phyloP scores from a whole-genome alignment of 2,329 filamentous ascomycete genomes.

The Xylariaceae sp. region DNA sequence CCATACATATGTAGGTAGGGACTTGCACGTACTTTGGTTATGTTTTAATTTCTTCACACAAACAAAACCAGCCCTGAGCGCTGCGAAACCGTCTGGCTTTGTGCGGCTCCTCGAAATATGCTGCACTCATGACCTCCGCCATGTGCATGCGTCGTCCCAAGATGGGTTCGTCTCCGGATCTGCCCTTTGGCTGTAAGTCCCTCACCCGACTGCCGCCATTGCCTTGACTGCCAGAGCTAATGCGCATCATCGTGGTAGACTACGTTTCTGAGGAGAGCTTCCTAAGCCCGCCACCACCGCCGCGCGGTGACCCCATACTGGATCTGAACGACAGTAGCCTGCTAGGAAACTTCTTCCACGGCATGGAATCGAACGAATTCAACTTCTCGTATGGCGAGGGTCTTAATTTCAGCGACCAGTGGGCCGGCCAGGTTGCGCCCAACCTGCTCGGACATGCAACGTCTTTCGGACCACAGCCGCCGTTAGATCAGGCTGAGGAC shows the following conservation, averaged over 20 bases:
- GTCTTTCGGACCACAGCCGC: constrained; percentile 52
- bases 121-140: constrained; percentile 52
- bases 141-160: constrained; percentile 44
- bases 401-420: constrained; percentile 45
- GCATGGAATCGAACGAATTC: constrained; percentile 47
- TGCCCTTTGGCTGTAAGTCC: constrained; percentile 62
- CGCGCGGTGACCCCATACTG: constrained; percentile 59
- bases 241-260: constrained; percentile 19
- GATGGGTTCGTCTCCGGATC: constrained; percentile 56
- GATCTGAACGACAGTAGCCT: constrained; percentile 56
- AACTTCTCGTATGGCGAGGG: constrained; percentile 48
- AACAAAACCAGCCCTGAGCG: no score
- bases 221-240: not conserved
- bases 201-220: constrained; percentile 1
- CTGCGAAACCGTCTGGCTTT: not conserved
- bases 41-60: no score
- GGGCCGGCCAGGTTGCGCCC: constrained; percentile 53
- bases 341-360: constrained; percentile 53
- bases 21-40: no score
- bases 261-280: constrained; percentile 22
- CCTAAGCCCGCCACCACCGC: constrained; percentile 53
- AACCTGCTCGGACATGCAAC: constrained; percentile 61
- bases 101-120: constrained; percentile 12
- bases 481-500: constrained; percentile 25
- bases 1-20: no score